Evolutionary conservation across 352 stramenopile species (phyloP).

Genomic region (Blastocystis sp.): DNA sequence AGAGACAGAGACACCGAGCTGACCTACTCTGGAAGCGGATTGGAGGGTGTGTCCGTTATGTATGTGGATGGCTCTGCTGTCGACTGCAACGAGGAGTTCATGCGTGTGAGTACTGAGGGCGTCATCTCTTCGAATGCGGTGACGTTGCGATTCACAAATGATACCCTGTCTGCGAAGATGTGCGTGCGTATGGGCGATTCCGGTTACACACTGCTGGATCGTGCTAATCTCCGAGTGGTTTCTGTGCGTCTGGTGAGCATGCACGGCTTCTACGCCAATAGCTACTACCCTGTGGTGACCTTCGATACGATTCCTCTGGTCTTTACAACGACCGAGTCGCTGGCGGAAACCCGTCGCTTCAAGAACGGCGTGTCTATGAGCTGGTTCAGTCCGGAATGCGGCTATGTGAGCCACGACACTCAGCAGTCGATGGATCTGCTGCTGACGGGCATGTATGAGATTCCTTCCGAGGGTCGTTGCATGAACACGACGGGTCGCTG

Average conservation of each 20-base stretch:
- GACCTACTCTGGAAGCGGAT: not conserved
- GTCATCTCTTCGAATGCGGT: not conserved
- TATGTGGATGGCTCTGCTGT: not conserved
- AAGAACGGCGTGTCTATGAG: not conserved
- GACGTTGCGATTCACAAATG: not conserved
- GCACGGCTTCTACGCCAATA: not conserved
- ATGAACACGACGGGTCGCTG: not conserved
- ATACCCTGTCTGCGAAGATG: not conserved
- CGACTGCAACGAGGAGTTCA: not conserved
- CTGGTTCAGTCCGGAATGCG: conserved; percentile 17
- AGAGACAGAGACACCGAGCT: not conserved
- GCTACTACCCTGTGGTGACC: not conserved
- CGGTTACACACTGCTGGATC: not conserved
- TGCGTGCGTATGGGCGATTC: not conserved
- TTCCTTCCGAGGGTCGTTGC: not conserved
- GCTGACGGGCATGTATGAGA: not conserved
- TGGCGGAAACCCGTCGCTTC: not conserved
- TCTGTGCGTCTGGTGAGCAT: not conserved
- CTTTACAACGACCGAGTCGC: conserved; percentile 1
- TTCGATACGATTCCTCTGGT: conserved; percentile 44
- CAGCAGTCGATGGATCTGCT: not conserved
- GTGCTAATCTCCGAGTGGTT: not conserved
- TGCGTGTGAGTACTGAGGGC: not conserved
- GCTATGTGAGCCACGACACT: not conserved
- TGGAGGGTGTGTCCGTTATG: not conserved